Evolutionary conservation across 2,329 filamentous ascomycete species (phyloP), one percentile per base, ranked within the genome.

Genomic region (Penicillium paneum): DNA sequence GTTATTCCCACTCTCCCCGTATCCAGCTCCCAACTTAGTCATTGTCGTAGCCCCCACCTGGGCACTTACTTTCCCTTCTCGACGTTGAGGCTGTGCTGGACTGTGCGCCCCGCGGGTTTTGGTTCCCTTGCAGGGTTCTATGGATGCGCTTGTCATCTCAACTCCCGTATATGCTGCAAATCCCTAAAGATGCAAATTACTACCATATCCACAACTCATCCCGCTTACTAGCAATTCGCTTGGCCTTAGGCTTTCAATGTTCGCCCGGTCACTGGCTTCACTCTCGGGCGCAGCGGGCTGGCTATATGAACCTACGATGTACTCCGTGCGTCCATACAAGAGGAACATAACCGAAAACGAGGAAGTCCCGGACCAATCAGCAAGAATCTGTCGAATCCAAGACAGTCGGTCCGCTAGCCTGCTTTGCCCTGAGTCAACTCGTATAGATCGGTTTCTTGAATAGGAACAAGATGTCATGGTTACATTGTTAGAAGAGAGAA

Each of bases 31-130:
- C 36, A 13, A 49, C 39, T 36, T 36, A 44, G 31, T 24, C 15
- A 50, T 44, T 44, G 17, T 42, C 15, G 29, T 13, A 24, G 35
- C 17, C 38, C 47, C 47, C 47, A 49, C 45, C 26, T 39, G 15
- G 21, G 32, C 45, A 48, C 28, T 17, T 29, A 6, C 2, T 24
- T 17, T 29, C 10, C 2, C 17, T 26, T 32, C 19, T 49, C 12
- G 34, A 19, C 21, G 24, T 29, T 32, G 52, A 32, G 52, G 52
- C 52, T 54, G 46, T 54, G 52, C 40, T 50, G 51, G 51, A 53
- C 51, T 43, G 51, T 53, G 51, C 51, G 52, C 52, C 52, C 52
- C 26, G 29, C 32, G n/a, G 26, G 15, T 40, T 43, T 24, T 4
- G 21, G 21, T 24, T 24, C 21, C 21, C 21, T 24, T 24, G 4